Percentiles rank a stretch among this genome's conserved stretches.
These are phyloP conservation scores for Besnoitia besnoiti DNA, from an alignment of 169 alveolate species.

Conservation along the genomic window DNA sequence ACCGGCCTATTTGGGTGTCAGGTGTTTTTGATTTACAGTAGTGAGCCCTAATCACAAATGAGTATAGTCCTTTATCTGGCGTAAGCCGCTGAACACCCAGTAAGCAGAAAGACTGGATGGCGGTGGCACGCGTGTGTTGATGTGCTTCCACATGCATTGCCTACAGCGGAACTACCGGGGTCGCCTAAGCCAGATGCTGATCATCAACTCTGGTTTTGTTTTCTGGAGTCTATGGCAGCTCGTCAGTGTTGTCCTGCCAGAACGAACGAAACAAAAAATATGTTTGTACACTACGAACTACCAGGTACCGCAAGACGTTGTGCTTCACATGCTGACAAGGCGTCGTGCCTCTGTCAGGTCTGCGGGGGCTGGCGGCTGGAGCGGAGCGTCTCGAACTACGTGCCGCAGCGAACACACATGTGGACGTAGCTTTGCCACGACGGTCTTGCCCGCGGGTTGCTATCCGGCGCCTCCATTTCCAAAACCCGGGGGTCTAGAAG, in stretches of 20 bases:
- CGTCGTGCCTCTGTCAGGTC: too few species aligned
- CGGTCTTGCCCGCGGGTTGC: background rate
- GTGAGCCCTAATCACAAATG: too few species aligned
- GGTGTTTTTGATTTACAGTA: too few species aligned
- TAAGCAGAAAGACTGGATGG: too few species aligned
- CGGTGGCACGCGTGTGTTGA: background rate
- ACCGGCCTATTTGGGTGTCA: too few species aligned
- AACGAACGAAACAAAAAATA: slow-evolving; percentile 62
- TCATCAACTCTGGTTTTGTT: slow-evolving; percentile 73
- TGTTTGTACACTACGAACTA: slow-evolving; percentile 31
- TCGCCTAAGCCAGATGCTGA: slow-evolving; percentile 73
- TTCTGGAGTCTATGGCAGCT: slow-evolving; percentile 80
- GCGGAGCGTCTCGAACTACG: too few species aligned
- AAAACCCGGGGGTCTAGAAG: too few species aligned
- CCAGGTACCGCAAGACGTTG: background rate
- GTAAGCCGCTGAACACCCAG: too few species aligned
- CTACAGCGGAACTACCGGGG: slow-evolving; percentile 79
- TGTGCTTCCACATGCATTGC: background rate
- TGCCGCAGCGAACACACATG: background rate
- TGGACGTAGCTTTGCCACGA: background rate
- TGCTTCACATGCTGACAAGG: too few species aligned
- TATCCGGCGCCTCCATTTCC: too few species aligned
- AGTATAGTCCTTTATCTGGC: too few species aligned
- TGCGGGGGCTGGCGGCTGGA: too few species aligned
- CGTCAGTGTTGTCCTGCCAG: slow-evolving; percentile 76